Percentiles rank a stretch among this genome's conserved stretches.
These are phyloP conservation scores for Ceriops zippeliana DNA, from an alignment of 345 rosid genomes.

Conservation along the genomic window DNA sequence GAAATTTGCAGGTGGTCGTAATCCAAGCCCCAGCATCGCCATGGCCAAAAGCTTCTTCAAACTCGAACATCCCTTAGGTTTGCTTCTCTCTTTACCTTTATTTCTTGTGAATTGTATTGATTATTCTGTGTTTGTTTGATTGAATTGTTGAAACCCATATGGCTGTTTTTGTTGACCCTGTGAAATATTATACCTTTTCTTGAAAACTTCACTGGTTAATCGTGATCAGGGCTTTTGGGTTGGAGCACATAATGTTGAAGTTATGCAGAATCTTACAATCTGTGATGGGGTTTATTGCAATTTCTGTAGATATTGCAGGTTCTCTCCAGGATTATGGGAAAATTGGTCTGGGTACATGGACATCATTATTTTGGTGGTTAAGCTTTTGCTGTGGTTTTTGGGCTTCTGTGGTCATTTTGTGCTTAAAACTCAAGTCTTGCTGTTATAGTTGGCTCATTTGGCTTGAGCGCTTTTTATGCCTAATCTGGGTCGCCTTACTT, in stretches of 20 bases:
- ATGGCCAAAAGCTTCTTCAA: slow-evolving; percentile 72
- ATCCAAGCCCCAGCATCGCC: slow-evolving; percentile 20
- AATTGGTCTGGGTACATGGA: neutral
- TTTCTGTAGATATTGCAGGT: neutral
- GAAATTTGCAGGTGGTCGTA: slow-evolving; percentile 39
- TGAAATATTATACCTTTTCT: slow-evolving; percentile 1
- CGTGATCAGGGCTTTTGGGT: neutral
- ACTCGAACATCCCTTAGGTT: slow-evolving; percentile 67
- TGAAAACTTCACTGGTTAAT: neutral
- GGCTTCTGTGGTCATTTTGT: neutral
- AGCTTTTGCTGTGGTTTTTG: neutral
- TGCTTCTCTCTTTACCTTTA: slow-evolving; percentile 9
- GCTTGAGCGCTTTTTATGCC: neutral
- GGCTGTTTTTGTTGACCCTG: neutral
- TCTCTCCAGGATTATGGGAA: neutral
- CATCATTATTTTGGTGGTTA: neutral
- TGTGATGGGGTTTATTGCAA: neutral
- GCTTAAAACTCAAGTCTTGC: neutral
- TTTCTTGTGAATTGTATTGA: neutral
- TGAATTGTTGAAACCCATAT: neutral
- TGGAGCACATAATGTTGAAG: neutral
- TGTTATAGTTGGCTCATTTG: neutral
- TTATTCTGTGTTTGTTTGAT: neutral
- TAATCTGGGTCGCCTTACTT: too few species aligned
- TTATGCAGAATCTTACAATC: neutral